These are phyloP conservation scores for Suhomyces atakaporum DNA, from an alignment of 1,139 yeast species.

Conservation along the genomic window DNA sequence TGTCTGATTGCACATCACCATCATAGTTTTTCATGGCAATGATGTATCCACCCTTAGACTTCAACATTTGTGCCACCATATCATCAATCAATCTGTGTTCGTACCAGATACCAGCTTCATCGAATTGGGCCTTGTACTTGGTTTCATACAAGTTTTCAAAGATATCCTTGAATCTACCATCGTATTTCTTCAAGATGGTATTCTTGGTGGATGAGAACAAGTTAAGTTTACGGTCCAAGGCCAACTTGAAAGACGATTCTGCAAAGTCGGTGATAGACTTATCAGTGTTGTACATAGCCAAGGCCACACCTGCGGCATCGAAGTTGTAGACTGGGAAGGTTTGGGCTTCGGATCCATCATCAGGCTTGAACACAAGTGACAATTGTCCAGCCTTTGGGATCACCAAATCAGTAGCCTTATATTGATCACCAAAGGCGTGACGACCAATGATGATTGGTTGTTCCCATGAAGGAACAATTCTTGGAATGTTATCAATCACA, in stretches of 20 bases:
- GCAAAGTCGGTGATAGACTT: constrained; percentile 80
- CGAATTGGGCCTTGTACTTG: constrained; percentile 59
- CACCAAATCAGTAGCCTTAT: constrained; percentile 75
- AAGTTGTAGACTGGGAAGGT: constrained; percentile 59
- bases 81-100: constrained; percentile 85
- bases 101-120: constrained; percentile 68
- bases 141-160: constrained; percentile 66
- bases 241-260: constrained; percentile 75
- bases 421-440: constrained; percentile 86
- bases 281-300: constrained; percentile 83
- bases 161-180: constrained; percentile 79
- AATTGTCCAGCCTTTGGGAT: constrained; percentile 69
- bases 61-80: constrained; percentile 88
- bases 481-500: constrained; percentile 73
- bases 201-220: constrained; percentile 75
- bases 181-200: constrained; percentile 79
- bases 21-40: constrained; percentile 85
- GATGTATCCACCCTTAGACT: constrained; percentile 80
- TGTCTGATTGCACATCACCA: constrained; percentile 85
- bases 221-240: constrained; percentile 64
- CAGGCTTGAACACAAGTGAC: constrained; percentile 65
- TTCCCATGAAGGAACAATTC: constrained; percentile 78
- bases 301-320: constrained; percentile 68
- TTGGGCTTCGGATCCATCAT: constrained; percentile 52
- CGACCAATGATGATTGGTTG: constrained; percentile 83